Evolutionary conservation across 1,284 basidiomycete genomes (phyloP), one percentile per base, ranked within the genome.

Genomic region (Meripilus lineatus): DNA sequence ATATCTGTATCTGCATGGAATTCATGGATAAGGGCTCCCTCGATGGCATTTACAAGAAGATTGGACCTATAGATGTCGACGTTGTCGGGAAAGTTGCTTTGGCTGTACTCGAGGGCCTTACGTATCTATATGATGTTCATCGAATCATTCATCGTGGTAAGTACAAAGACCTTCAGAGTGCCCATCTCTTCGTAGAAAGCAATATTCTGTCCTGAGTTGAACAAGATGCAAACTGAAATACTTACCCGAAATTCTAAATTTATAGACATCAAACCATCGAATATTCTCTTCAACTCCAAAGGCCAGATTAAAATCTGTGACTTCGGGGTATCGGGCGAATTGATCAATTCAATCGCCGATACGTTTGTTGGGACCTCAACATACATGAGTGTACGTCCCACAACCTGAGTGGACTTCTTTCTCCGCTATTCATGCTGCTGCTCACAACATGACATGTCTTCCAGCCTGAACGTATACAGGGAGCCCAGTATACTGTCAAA

Each of bases 1-100:
- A 98, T 57, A 95, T 99, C 58, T 97, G 93, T 66, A 94, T 99
- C 53, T 98, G 94, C 66, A 98, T 99, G 87, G 95, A 99, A 61
- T 91, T 74, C 64, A 94, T 94, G 93, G 92, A 99, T 69, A 89
- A 86, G 62, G 85, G 85, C 13, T 90, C 87, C 15, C 71, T 89
- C 24, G 96, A 99, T 62, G 81, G 84, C 26, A 95, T 99, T 53
- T 99, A 96, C 72, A 93, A 93, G 68, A 83, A 84, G 59, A 87
- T 89, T 52, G 96, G 95, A 0, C 77, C 93, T 2, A 89, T 99
- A 53, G 80, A 89, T 48, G 87, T 95, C 51, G 80, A 89, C 26
- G 84, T 99, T 18, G 91, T 97, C 17, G 89, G 86, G 33, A 85
- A 89, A 62, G 89, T 99, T 44, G 93, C 94, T 6, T 74, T 93